Evolutionary conservation across 371 early-diverging fungal genomes (phyloP).

Genomic region (Zancudomyces culisetae): DNA sequence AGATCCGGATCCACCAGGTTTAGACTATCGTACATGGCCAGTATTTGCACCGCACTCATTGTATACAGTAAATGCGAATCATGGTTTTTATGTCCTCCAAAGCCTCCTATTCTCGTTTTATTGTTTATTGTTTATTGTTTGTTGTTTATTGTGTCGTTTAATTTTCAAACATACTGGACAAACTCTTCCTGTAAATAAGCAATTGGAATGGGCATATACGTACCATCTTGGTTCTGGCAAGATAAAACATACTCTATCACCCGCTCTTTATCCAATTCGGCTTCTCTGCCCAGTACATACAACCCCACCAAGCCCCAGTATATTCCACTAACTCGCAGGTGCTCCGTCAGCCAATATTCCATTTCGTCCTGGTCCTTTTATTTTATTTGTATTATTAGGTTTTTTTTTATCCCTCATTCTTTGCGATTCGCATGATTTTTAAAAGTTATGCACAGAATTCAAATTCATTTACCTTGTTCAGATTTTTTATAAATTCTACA

Average conservation of each 20-base stretch:
- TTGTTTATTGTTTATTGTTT: too few relatives aligned
- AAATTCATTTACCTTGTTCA: constrained; percentile 36
- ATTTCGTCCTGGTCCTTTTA: constrained; percentile 39
- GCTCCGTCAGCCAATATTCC: constrained; percentile 86
- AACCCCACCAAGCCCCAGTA: constrained; percentile 90
- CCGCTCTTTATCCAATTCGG: constrained; percentile 45
- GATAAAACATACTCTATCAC: constrained; percentile 56
- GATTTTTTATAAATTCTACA: constrained; percentile 53
- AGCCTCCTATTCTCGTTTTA: constrained; percentile 84
- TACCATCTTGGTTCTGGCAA: constrained; percentile 55
- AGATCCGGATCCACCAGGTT: constrained; percentile 46
- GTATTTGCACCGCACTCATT: constrained; percentile 82
- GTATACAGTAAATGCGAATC: constrained; percentile 88
- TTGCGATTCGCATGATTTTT: too few relatives aligned
- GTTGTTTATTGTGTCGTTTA: too few relatives aligned
- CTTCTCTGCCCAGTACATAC: constrained; percentile 42
- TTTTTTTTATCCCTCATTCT: too few relatives aligned
- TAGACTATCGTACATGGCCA: constrained; percentile 63
- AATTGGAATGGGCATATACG: too few relatives aligned
- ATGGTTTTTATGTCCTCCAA: constrained; percentile 74
- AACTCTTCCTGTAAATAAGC: too few relatives aligned
- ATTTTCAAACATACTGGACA: too few relatives aligned
- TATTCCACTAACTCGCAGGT: constrained; percentile 74
- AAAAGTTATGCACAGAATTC: neutral
- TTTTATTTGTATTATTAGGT: constrained; percentile 31